Evolutionary conservation across 2,329 filamentous ascomycete genomes (phyloP).

Genomic region (Aspergillus costaricaensis): DNA sequence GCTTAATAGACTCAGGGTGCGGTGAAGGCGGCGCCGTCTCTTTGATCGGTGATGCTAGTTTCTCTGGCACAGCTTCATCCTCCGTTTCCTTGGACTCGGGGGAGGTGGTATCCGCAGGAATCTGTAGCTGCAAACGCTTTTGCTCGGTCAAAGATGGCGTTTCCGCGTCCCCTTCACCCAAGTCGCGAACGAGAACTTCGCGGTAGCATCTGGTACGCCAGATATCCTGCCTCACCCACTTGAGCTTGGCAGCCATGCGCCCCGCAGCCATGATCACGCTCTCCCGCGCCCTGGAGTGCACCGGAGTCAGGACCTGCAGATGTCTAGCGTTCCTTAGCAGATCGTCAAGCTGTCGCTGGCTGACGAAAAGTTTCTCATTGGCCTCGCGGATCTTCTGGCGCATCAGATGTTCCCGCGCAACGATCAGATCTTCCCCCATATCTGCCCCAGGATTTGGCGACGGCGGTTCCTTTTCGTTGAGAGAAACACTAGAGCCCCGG

Average conservation of each 20-base stretch:
- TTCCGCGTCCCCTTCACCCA: conserved; percentile 68
- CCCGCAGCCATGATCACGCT: conserved; percentile 82
- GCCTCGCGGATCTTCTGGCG: conserved; percentile 78
- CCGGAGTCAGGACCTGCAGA: conserved; percentile 82
- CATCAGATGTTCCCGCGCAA: conserved; percentile 80
- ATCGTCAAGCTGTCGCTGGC: conserved; percentile 76
- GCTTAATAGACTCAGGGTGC: conserved; percentile 16
- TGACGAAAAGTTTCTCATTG: conserved; percentile 71
- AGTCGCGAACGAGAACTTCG: conserved; percentile 80
- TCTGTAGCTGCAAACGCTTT: conserved; percentile 20
- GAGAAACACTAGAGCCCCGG: conserved; percentile 62
- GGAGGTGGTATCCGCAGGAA: conserved; percentile 17
- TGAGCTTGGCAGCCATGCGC: conserved; percentile 81
- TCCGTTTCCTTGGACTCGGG: conserved; percentile 16
- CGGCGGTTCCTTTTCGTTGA: conserved; percentile 68
- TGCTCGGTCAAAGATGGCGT: conserved; percentile 33
- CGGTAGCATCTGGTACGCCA: conserved; percentile 90
- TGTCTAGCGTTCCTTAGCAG: conserved; percentile 88
- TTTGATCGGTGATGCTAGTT: conserved; percentile 16
- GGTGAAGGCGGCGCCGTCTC: conserved; percentile 15
- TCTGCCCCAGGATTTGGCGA: conserved; percentile 72
- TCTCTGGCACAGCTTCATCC: conserved; percentile 8
- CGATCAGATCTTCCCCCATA: conserved; percentile 82
- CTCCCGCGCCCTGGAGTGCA: conserved; percentile 87
- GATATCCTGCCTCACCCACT: conserved; percentile 92